Base-by-base conservation (phyloP, 352 stramenopile genomes). In the Phytophthora meadii region DNA sequence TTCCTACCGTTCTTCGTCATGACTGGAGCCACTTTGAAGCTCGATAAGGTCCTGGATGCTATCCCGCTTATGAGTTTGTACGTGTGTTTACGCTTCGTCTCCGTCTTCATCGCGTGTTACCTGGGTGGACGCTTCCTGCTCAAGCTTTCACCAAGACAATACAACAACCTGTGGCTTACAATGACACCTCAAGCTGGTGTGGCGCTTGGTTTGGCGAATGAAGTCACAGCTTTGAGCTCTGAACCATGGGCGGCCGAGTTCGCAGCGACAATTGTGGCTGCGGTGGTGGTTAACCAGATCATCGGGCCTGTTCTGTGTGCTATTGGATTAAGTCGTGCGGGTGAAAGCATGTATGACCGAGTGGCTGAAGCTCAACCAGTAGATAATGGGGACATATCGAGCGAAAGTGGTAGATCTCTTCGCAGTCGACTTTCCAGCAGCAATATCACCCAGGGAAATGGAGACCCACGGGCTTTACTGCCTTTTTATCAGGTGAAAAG, bases 1-100 rank as follows among this genome's bases (percentile, higher is more conserved):
- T 89, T 91, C 41, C 56, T 92, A 30, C 83, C 83, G 5, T 92
- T 92, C 66, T 92, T 92, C 73, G 80, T 89, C 11, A 92, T 92
- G 81, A 92, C 83, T 3, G 83, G 83, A 2, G 83, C 83, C 2
- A 72, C 75, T n/a, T 59, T 92, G 25, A 88, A 90, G 55, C 65
- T 92, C 28, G 79, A 92, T 63, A 65, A 89, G 45, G 83, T 92
- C 36, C 60, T 76, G 44, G 56, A 80, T 24, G 79, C 76, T 2
- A 77, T 92, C 51, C 81, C 83, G 17, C 74, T 92, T 50, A 87
- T 88, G 75, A 89, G 78, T 40, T 50, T 87, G 42, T 89, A 88
- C 57, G 78, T 91, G 2, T 56, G 73, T 34, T 50, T 92, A 40
- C 77, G 81, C 2, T 90, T 81, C 52, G 59, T 86, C 0, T 65